Base-by-base conservation (phyloP, 116 monocot species). In the Phalaenopsis hybrid region DNA sequence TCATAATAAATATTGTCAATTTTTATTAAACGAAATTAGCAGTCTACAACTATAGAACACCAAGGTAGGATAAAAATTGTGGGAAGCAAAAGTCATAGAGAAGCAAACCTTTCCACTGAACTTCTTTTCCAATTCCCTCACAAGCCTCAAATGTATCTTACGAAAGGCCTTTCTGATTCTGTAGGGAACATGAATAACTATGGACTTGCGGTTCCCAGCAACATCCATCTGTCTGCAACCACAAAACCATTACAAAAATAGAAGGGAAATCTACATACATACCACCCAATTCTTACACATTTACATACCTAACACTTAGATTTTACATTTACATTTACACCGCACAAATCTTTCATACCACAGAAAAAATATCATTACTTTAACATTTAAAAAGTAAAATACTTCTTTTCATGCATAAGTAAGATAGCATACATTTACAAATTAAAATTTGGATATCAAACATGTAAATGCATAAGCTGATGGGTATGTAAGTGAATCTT, bases 41-140 rank as follows among this genome's bases (percentile, higher is more conserved):
- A 46, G 7, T 46, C 8, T 8, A 46, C 6, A 46, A 46, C 8
- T 46, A 46, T 4, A 46, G 4, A 46, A 31, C 31, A 31, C 31
- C 44, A 75, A 44, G 16, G 44, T 8, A 75, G 16, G n/a, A 20
- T 75, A 7, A 45, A 16, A 44, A 46, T 0, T 23, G 21, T 21
- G 50, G 77, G 23, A 75, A 50, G 48, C 50, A 51, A 25, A 43
- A 77, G 51, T 15, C 44, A 13, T 10, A 50, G 20, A 61, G 13
- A 4, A 77, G 8, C 83, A 74, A 73, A 96, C 96, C 94, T 92
- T 96, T 46, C 96, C 96, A 76, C 96, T 96, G 79, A 96, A 96
- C 78, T 96, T 96, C 85, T 96, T 96, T 83, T 96, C 96, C 15
- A 96, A 79, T 77, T 96, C 96, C 67, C 94, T 85, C 23, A 94